Evolutionary conservation across 176 grass and related monocot species (phyloP).

Genomic region (Carex myosuroides): DNA sequence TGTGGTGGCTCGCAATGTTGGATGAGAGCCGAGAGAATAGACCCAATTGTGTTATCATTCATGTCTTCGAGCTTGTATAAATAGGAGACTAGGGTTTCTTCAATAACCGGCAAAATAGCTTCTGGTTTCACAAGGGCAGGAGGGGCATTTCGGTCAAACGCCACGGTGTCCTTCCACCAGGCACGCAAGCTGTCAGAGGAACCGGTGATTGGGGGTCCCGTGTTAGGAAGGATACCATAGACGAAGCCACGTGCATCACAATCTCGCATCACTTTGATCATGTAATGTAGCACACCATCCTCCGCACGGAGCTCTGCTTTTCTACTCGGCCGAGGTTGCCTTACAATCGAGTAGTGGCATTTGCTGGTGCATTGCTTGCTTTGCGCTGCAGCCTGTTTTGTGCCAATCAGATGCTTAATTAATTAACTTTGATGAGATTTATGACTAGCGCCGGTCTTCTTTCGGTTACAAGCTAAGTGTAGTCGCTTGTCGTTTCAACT

Average conservation of each 20-base stretch:
- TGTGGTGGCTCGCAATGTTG: constrained; percentile 68
- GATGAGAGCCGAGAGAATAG: constrained; percentile 61
- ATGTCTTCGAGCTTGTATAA: constrained; percentile 42
- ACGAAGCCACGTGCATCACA: constrained; percentile 74
- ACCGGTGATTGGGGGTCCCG: constrained; percentile 46
- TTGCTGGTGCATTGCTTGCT: not conserved
- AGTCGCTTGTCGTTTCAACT: not conserved
- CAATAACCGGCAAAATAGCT: not conserved
- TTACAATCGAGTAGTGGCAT: not conserved
- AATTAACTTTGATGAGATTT: not conserved
- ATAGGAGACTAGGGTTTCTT: not conserved
- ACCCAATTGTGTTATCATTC: constrained; percentile 57
- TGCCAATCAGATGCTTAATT: not conserved
- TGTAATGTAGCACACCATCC: too few relatives aligned
- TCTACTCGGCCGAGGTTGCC: not conserved
- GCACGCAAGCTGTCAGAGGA: constrained; percentile 60
- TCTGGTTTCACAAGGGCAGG: constrained; percentile 5
- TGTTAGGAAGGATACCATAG: constrained; percentile 65
- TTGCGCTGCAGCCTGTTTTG: not conserved
- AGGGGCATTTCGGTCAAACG: constrained; percentile 53
- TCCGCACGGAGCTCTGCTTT: too few relatives aligned
- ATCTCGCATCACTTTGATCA: constrained; percentile 73
- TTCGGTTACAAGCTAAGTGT: not conserved
- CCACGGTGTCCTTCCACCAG: constrained; percentile 69
- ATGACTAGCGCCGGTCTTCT: too few relatives aligned